Evolutionary conservation across 106 monocot species (phyloP).

Genomic region (Apostasia ramifera): DNA sequence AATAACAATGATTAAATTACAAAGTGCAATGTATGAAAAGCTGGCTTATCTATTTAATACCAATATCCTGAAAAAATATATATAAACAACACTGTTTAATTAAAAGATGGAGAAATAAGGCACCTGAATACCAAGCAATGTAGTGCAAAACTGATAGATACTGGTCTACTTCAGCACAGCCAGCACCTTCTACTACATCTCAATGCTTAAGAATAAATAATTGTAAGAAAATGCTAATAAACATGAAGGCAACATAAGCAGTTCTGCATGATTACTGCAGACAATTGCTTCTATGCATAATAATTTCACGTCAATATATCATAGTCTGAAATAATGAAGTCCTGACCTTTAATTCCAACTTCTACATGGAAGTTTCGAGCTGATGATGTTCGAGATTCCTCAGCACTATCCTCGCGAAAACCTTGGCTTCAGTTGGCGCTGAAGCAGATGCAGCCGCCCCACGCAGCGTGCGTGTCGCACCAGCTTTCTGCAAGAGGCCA

Average conservation of each 20-base stretch:
- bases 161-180: slow-evolving; percentile 20
- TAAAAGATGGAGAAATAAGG: no score
- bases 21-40: no score
- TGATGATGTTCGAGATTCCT: slow-evolving; percentile 82
- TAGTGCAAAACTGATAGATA: slow-evolving; percentile 26
- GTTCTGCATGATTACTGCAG: background rate
- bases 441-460: slow-evolving; percentile 57
- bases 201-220: slow-evolving; percentile 8
- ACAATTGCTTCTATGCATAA: background rate
- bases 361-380: slow-evolving; percentile 31
- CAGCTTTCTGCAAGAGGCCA: slow-evolving; percentile 57
- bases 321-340: background rate
- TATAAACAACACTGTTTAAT: no score
- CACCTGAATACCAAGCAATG: no score
- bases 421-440: slow-evolving; percentile 77
- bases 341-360: background rate
- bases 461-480: slow-evolving; percentile 63
- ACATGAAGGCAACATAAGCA: background rate
- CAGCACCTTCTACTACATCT: slow-evolving; percentile 27
- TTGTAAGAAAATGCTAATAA: background rate
- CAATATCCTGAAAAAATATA: no score
- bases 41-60: no score
- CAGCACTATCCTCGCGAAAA: slow-evolving; percentile 73
- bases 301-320: background rate
- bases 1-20: no score